These are phyloP conservation scores for Schizophyllum amplum DNA, from an alignment of 1,284 basidiomycete species.

Conservation along the genomic window DNA sequence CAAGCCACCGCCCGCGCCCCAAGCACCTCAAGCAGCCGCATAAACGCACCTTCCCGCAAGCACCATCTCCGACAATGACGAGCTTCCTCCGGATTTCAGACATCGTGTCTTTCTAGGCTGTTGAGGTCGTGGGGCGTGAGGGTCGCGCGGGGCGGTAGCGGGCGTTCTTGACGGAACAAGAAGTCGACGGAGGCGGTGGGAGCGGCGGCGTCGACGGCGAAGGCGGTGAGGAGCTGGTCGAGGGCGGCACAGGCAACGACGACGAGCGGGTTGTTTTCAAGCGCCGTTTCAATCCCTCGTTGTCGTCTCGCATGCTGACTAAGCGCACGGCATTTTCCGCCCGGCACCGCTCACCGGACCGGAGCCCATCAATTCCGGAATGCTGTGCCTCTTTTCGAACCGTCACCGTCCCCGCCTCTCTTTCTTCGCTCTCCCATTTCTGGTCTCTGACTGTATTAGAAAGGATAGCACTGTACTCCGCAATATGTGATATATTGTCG, in stretches of 20 bases:
- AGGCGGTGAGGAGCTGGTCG: neutral
- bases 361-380: neutral
- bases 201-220: neutral
- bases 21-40: neutral
- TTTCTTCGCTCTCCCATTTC: too few relatives aligned
- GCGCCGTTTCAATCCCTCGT: neutral
- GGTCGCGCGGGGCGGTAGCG: neutral
- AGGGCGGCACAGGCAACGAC: neutral
- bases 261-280: neutral
- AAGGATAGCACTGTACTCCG: too few relatives aligned
- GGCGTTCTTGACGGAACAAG: neutral
- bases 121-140: neutral
- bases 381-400: neutral
- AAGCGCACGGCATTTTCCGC: neutral
- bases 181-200: neutral
- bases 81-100: conserved; percentile 73
- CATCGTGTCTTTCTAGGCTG: conserved; percentile 24
- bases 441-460: too few relatives aligned
- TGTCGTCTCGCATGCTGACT: neutral
- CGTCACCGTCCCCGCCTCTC: too few relatives aligned
- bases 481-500: too few relatives aligned
- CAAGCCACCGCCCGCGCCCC: too few relatives aligned
- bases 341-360: neutral
- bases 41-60: conserved; percentile 64
- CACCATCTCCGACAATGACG: conserved; percentile 77